phyloP scores from a whole-genome alignment of 768 basidiomycete genomes.

The Boletales sp. region DNA sequence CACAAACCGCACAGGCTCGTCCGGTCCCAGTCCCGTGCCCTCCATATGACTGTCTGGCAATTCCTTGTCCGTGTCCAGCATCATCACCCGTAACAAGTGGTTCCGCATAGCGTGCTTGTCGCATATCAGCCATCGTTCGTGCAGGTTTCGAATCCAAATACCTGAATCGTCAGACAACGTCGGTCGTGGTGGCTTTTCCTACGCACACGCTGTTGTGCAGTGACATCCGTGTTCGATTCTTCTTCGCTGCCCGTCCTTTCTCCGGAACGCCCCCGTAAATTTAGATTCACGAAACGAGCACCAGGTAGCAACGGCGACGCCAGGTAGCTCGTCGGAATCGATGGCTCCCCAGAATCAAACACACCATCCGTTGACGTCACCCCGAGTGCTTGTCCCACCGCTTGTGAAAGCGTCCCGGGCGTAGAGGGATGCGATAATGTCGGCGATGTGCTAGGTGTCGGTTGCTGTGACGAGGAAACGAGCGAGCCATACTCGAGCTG shows the following conservation, averaged over 20 bases:
- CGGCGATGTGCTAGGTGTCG: constrained; percentile 29
- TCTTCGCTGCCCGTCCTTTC: constrained; percentile 38
- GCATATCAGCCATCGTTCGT: constrained; percentile 3
- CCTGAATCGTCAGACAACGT: constrained; percentile 66
- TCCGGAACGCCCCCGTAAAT: constrained; percentile 13
- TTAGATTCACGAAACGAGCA: constrained; percentile 19
- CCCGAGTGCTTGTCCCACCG: constrained; percentile 11
- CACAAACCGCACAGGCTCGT: constrained; percentile 68
- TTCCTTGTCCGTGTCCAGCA: constrained; percentile 48
- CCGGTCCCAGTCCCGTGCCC: constrained; percentile 39
- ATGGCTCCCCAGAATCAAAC: constrained; percentile 2
- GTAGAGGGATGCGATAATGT: constrained; percentile 27
- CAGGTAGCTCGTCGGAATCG: constrained; percentile 3
- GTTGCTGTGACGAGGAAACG: constrained; percentile 20
- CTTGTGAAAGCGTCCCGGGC: constrained; percentile 21
- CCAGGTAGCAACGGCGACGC: constrained; percentile 16
- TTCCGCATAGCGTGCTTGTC: constrained; percentile 65
- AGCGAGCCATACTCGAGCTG: constrained; percentile 6
- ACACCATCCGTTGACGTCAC: constrained; percentile 3
- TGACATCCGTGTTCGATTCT: constrained; percentile 34
- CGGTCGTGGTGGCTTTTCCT: constrained; percentile 61
- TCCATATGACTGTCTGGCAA: constrained; percentile 64
- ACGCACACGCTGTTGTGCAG: constrained; percentile 35
- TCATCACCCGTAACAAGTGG: constrained; percentile 62
- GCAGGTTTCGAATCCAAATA: constrained; percentile 20